A percentile compares a stretch with the other conserved stretches of the same genome.
Evolutionary conservation across 805 yeast species (phyloP).

Genomic region (Priceomyces castillae): DNA sequence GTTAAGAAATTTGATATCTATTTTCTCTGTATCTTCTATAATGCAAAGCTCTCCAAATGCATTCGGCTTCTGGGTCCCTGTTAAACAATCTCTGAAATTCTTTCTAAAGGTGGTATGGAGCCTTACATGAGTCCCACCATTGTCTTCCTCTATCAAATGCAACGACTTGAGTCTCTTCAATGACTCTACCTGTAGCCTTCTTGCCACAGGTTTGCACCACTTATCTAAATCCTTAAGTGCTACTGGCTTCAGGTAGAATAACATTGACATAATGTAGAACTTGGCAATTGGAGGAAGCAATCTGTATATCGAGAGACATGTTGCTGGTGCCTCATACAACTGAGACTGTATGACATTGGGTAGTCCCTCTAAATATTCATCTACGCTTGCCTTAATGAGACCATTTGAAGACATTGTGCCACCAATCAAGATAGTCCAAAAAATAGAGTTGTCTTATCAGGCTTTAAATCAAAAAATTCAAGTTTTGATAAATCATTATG

Average conservation of each 20-base stretch:
- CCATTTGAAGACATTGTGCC: constrained; percentile 19
- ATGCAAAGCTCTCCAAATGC: constrained; percentile 77
- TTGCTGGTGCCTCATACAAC: constrained; percentile 80
- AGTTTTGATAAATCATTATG: constrained; percentile 3
- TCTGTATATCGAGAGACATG: constrained; percentile 90
- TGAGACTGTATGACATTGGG: constrained; percentile 84
- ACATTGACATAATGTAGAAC: constrained; percentile 80
- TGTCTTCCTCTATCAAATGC: constrained; percentile 68
- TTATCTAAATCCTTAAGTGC: constrained; percentile 64
- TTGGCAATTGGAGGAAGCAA: constrained; percentile 87
- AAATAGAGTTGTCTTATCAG: neutral
- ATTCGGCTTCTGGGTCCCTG: constrained; percentile 66
- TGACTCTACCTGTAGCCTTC: constrained; percentile 68
- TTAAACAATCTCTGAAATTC: constrained; percentile 77
- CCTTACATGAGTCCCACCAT: constrained; percentile 44
- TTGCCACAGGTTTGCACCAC: constrained; percentile 68
- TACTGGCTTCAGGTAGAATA: constrained; percentile 75
- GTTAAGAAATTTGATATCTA: constrained; percentile 67
- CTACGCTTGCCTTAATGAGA: constrained; percentile 67
- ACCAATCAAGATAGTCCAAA: neutral
- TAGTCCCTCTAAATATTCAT: constrained; percentile 84
- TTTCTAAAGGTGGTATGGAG: constrained; percentile 72
- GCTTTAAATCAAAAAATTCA: neutral
- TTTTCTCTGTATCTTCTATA: constrained; percentile 52
- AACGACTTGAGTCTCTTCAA: constrained; percentile 70